Percentiles rank a stretch among this genome's conserved stretches.
These are phyloP conservation scores for Trichomonas gallinae DNA, from an alignment of 208 protist genomes.

Conservation along the genomic window DNA sequence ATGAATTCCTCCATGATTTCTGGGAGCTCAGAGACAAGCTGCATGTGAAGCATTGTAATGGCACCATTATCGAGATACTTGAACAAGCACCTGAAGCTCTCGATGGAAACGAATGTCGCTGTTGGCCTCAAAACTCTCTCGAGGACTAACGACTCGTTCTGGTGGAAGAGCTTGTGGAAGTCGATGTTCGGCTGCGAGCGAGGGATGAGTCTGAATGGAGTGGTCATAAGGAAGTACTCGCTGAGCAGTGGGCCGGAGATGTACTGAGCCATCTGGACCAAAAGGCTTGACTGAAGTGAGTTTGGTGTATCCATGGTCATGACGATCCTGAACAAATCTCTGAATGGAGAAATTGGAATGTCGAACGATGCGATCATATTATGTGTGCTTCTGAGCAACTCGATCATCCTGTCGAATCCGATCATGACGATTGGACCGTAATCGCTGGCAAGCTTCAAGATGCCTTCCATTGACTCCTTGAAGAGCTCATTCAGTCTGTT, in stretches of 20 bases:
- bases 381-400: neutral
- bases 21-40: neutral
- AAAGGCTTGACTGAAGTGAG: neutral
- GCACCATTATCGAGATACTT: neutral
- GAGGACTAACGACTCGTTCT: neutral
- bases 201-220: neutral
- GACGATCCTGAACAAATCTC: neutral
- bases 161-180: neutral
- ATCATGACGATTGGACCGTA: neutral
- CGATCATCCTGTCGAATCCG: neutral
- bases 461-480: neutral
- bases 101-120: neutral
- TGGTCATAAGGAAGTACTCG: slow-evolving; percentile 1
- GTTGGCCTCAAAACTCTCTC: neutral
- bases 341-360: neutral
- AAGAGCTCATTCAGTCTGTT: neutral
- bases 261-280: neutral
- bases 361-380: neutral
- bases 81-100: neutral
- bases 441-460: neutral
- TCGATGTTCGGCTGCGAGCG: neutral
- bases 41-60: neutral
- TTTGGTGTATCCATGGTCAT: neutral
- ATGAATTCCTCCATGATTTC: neutral
- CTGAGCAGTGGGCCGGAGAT: neutral